These are phyloP conservation scores for Priceomyces castillae DNA, from an alignment of 805 yeast species.

Conservation along the genomic window DNA sequence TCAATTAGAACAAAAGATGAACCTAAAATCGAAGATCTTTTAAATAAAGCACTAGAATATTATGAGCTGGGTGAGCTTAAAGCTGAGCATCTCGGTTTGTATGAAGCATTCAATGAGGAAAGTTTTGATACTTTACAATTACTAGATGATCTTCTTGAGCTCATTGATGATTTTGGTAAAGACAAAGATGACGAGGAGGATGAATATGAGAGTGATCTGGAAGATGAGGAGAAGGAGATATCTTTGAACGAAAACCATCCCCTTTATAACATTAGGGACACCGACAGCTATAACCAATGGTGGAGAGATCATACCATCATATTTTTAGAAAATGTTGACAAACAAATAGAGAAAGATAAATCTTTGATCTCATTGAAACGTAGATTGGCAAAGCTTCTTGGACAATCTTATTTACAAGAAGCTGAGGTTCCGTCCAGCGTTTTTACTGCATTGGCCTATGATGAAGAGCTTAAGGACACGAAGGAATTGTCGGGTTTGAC, in stretches of 20 bases:
- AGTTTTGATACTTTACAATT: slow-evolving; percentile 53
- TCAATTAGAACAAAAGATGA: slow-evolving; percentile 31
- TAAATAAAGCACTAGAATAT: slow-evolving; percentile 46
- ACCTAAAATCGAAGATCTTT: slow-evolving; percentile 31
- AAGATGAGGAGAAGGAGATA: slow-evolving; percentile 17
- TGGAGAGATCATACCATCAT: slow-evolving; percentile 47
- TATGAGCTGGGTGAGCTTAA: slow-evolving; percentile 44
- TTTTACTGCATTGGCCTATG: slow-evolving; percentile 58
- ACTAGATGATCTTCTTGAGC: slow-evolving; percentile 66
- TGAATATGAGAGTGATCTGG: slow-evolving; percentile 34
- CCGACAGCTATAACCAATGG: slow-evolving; percentile 51
- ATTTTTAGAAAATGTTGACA: slow-evolving; percentile 31
- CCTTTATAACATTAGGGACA: slow-evolving; percentile 38
- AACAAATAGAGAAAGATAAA: slow-evolving; percentile 12
- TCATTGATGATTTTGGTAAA: slow-evolving; percentile 63
- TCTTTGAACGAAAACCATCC: slow-evolving; percentile 55
- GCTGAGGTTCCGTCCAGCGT: slow-evolving; percentile 59
- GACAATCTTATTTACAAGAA: slow-evolving; percentile 61
- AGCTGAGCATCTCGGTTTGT: slow-evolving; percentile 22
- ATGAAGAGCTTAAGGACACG: slow-evolving; percentile 36
- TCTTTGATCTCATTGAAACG: slow-evolving; percentile 23
- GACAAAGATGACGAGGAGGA: slow-evolving; percentile 45
- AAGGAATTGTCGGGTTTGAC: slow-evolving; percentile 36
- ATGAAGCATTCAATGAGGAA: slow-evolving; percentile 36
- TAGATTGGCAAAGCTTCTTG: slow-evolving; percentile 49